Evolutionary conservation across 306 rosid genomes (phyloP).

Genomic region (Biancaea sappan): DNA sequence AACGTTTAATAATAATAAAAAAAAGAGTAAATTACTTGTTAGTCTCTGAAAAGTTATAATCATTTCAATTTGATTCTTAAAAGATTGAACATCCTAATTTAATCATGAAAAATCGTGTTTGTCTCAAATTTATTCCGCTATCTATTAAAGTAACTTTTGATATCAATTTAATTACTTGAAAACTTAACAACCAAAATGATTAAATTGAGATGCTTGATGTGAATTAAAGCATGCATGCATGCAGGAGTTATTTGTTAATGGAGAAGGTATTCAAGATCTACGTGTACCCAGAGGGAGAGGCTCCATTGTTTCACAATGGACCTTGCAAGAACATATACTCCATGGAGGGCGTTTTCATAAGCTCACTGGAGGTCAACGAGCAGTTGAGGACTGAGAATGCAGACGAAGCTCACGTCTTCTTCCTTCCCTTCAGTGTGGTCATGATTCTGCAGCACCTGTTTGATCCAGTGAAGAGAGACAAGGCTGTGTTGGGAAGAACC

Average conservation of each 20-base stretch:
- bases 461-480: slow-evolving; percentile 56
- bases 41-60: no score
- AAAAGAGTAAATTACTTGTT: no score
- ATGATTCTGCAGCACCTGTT: slow-evolving; percentile 62
- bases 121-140: no score
- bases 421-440: slow-evolving; percentile 68
- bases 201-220: no score
- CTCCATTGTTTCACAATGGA: slow-evolving; percentile 66
- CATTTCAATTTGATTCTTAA: no score
- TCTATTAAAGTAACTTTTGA: no score
- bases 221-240: neutral
- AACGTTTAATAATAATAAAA: no score
- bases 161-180: no score
- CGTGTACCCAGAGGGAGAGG: slow-evolving; percentile 66
- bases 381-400: slow-evolving; percentile 49
- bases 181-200: no score
- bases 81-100: no score
- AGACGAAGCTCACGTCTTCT: slow-evolving; percentile 57
- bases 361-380: slow-evolving; percentile 49
- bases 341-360: slow-evolving; percentile 67
- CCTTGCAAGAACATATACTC: slow-evolving; percentile 70
- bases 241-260: slow-evolving; percentile 62
- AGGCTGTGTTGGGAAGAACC: slow-evolving; percentile 58
- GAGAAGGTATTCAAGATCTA: slow-evolving; percentile 56
- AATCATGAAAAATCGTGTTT: no score